A percentile compares a stretch with the other conserved stretches of the same genome.
Conservation (phyloP, 2,329 filamentous ascomycete species). For the Biscogniauxia sp. region DNA sequence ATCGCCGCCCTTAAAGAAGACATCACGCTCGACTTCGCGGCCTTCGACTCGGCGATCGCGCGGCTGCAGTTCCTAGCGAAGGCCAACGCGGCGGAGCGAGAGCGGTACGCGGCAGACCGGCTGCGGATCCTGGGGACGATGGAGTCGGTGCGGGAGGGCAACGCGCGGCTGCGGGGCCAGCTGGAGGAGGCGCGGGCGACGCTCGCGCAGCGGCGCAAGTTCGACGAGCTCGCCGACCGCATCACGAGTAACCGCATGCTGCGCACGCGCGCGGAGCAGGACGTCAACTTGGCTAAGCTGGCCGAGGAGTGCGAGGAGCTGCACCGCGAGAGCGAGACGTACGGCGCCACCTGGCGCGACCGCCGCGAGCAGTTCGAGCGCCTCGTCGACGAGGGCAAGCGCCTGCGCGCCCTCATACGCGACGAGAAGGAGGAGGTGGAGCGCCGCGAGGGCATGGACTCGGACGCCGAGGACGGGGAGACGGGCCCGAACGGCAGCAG, state of each 20-base stretch:
- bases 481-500: constrained; percentile 18
- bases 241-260: constrained; percentile 80
- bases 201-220: constrained; percentile 75
- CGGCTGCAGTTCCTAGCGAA: constrained; percentile 84
- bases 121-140: constrained; percentile 75
- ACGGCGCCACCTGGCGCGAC: constrained; percentile 80
- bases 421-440: constrained; percentile 96
- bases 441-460: constrained; percentile 76
- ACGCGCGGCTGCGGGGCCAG: constrained; percentile 67
- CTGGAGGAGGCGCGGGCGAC: constrained; percentile 74
- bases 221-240: constrained; percentile 83
- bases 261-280: constrained; percentile 80
- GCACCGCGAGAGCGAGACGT: constrained; percentile 78
- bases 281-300: constrained; percentile 73
- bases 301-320: constrained; percentile 86
- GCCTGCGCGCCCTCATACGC: constrained; percentile 78
- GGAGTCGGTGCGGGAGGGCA: constrained; percentile 73
- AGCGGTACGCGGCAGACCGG: constrained; percentile 80
- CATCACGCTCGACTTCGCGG: constrained; percentile 81
- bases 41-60: constrained; percentile 81
- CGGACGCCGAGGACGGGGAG: constrained; percentile 61
- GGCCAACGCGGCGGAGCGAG: constrained; percentile 79
- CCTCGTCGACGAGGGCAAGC: constrained; percentile 89
- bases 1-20: constrained; percentile 71
- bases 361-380: constrained; percentile 81